These are phyloP conservation scores for Phytophthora sansomeana DNA, from an alignment of 352 stramenopile species.

Conservation along the genomic window DNA sequence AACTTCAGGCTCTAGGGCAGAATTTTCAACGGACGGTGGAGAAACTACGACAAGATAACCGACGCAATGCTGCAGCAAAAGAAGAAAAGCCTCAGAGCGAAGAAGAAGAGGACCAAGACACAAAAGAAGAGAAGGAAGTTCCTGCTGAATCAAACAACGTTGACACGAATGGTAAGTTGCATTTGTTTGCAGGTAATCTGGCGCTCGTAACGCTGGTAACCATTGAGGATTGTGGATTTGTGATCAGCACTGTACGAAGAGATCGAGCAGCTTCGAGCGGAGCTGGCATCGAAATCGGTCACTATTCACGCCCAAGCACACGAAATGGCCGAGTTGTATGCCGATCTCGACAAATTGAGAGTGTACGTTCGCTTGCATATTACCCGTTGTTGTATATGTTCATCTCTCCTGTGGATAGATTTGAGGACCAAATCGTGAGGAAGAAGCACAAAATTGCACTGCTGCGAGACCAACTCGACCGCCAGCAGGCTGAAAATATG, in stretches of 20 bases:
- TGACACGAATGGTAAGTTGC: slow-evolving; percentile 7
- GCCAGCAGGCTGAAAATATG: slow-evolving; percentile 59
- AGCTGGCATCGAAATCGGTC: slow-evolving; percentile 60
- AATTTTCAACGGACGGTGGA: slow-evolving; percentile 77
- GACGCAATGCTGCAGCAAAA: slow-evolving; percentile 34
- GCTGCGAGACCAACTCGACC: slow-evolving; percentile 51
- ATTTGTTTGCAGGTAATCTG: not conserved
- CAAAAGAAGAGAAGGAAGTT: slow-evolving; percentile 36
- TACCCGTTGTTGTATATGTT: not conserved
- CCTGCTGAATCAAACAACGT: slow-evolving; percentile 7
- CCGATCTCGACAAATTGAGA: slow-evolving; percentile 65
- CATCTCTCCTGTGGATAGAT: slow-evolving; percentile 19
- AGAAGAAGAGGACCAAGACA: slow-evolving; percentile 42
- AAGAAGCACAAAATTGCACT: slow-evolving; percentile 49
- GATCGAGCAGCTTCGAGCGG: slow-evolving; percentile 61
- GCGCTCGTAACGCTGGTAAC: not conserved
- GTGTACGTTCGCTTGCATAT: slow-evolving; percentile 23
- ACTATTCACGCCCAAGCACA: slow-evolving; percentile 68
- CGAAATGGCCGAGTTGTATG: slow-evolving; percentile 65
- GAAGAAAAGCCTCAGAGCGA: slow-evolving; percentile 46
- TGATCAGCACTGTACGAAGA: slow-evolving; percentile 61
- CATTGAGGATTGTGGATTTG: slow-evolving; percentile 23
- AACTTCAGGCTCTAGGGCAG: slow-evolving; percentile 70
- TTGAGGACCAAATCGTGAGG: slow-evolving; percentile 44
- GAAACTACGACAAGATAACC: slow-evolving; percentile 65